phyloP scores from a whole-genome alignment of 78 protist genomes.

The Polysphondylium violaceum region DNA sequence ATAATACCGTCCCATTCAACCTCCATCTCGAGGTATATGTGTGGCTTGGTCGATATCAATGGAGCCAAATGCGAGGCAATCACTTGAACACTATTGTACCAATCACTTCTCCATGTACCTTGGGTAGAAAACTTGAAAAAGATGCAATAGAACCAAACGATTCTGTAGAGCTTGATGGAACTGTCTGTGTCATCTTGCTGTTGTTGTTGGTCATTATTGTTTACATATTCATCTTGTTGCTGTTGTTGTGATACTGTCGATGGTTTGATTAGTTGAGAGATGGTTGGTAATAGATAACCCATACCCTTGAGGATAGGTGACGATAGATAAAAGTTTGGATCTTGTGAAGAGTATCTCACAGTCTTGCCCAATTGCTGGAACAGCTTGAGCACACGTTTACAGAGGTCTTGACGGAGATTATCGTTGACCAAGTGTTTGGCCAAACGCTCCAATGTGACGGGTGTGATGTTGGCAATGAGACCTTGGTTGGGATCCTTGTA shows the following conservation, averaged over 20 bases:
- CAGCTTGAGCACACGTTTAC: slow-evolving; percentile 45
- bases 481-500: slow-evolving; percentile 66
- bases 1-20: slow-evolving; percentile 48
- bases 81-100: slow-evolving; percentile 50
- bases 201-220: neutral
- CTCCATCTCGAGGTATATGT: slow-evolving; percentile 51
- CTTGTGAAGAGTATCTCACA: slow-evolving; percentile 4
- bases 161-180: slow-evolving; percentile 33
- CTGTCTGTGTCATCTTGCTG: neutral
- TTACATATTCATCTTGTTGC: neutral
- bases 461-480: slow-evolving; percentile 37
- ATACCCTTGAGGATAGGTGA: slow-evolving; percentile 81
- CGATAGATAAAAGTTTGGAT: slow-evolving; percentile 35
- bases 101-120: slow-evolving; percentile 80
- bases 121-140: slow-evolving; percentile 54
- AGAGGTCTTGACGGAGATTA: slow-evolving; percentile 52
- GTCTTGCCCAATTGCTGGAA: slow-evolving; percentile 76
- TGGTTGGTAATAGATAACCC: slow-evolving; percentile 78
- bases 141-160: slow-evolving; percentile 82
- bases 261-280: slow-evolving; percentile 38
- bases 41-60: slow-evolving; percentile 40
- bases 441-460: slow-evolving; percentile 26
- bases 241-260: neutral
- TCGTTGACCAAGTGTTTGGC: slow-evolving; percentile 45
- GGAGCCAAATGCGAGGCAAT: slow-evolving; percentile 64